Percentiles rank a stretch among this genome's conserved stretches.
These are phyloP conservation scores for Magnusiomyces fungicola DNA, from an alignment of 1,139 yeast species.

Conservation along the genomic window DNA sequence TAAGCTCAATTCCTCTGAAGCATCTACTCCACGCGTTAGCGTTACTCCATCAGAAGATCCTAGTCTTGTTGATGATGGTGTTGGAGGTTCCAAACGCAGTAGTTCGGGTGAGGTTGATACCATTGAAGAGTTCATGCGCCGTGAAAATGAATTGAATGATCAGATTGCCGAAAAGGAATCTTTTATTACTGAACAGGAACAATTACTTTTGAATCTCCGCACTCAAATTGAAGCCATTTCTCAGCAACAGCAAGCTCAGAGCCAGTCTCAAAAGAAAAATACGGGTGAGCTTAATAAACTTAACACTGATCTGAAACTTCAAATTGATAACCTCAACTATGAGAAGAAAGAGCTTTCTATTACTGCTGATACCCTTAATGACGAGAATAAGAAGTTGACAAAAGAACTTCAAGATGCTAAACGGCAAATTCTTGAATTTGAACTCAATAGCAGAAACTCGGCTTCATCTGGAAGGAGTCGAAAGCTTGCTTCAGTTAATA, in stretches of 20 bases:
- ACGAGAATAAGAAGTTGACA: slow-evolving; percentile 25
- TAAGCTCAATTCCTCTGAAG: no score
- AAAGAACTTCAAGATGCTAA: slow-evolving; percentile 23
- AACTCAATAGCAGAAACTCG: neutral
- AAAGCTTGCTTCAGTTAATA: no score
- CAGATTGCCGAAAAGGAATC: slow-evolving; percentile 30
- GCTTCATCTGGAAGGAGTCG: no score
- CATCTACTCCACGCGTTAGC: no score
- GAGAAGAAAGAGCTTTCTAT: slow-evolving; percentile 30
- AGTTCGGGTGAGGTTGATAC: slow-evolving; percentile 7
- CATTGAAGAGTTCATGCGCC: slow-evolving; percentile 27
- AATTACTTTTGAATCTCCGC: slow-evolving; percentile 10
- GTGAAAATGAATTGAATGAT: slow-evolving; percentile 34
- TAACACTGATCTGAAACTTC: slow-evolving; percentile 20
- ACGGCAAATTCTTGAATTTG: slow-evolving; percentile 6
- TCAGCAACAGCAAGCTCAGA: neutral
- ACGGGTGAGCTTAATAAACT: neutral
- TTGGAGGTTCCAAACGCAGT: no score
- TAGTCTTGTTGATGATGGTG: no score
- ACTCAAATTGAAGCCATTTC: neutral
- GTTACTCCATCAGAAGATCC: no score
- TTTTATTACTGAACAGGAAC: slow-evolving; percentile 24
- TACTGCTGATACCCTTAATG: slow-evolving; percentile 24
- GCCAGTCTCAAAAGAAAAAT: slow-evolving; percentile 4
- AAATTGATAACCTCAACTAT: slow-evolving; percentile 26